These are phyloP conservation scores for Jaapia argillacea DNA, from an alignment of 768 basidiomycete species.

Conservation along the genomic window DNA sequence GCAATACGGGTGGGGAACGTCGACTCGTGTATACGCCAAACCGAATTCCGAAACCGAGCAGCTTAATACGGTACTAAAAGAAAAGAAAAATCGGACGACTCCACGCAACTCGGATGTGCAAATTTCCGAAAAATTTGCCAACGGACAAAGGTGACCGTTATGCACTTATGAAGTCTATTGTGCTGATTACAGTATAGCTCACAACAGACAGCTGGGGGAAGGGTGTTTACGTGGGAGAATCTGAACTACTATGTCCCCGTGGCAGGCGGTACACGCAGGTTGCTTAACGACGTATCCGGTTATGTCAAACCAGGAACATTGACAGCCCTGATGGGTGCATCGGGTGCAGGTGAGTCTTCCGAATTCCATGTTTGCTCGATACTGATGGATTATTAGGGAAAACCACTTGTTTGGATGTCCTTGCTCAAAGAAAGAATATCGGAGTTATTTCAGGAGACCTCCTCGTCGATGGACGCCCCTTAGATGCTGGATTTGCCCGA, in stretches of 20 bases:
- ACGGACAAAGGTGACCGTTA: too few relatives aligned
- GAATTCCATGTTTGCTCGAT: too few relatives aligned
- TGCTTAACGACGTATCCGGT: constrained; percentile 70
- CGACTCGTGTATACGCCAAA: constrained; percentile 49
- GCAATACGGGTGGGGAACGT: constrained; percentile 41
- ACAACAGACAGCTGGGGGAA: too few relatives aligned
- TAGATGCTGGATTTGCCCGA: constrained; percentile 45
- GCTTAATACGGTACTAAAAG: constrained; percentile 40
- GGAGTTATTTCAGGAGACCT: constrained; percentile 57
- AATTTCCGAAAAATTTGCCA: too few relatives aligned
- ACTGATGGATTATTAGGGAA: constrained; percentile 53
- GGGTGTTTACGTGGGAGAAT: constrained; percentile 74
- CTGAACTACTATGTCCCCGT: constrained; percentile 73
- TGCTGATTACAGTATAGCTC: too few relatives aligned
- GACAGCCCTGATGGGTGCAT: constrained; percentile 84
- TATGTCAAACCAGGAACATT: constrained; percentile 83
- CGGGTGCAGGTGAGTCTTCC: constrained; percentile 67
- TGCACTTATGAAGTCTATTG: too few relatives aligned
- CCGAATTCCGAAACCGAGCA: constrained; percentile 44
- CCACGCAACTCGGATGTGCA: too few relatives aligned
- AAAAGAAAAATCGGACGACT: too few relatives aligned
- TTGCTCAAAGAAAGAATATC: constrained; percentile 64
- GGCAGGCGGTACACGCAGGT: constrained; percentile 42
- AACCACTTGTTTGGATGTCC: constrained; percentile 69
- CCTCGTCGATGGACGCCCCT: constrained; percentile 54